Percentiles rank a stretch among this genome's conserved stretches.
Conservation (phyloP, 1,284 basidiomycete species). For the Marasmius oreades region DNA sequence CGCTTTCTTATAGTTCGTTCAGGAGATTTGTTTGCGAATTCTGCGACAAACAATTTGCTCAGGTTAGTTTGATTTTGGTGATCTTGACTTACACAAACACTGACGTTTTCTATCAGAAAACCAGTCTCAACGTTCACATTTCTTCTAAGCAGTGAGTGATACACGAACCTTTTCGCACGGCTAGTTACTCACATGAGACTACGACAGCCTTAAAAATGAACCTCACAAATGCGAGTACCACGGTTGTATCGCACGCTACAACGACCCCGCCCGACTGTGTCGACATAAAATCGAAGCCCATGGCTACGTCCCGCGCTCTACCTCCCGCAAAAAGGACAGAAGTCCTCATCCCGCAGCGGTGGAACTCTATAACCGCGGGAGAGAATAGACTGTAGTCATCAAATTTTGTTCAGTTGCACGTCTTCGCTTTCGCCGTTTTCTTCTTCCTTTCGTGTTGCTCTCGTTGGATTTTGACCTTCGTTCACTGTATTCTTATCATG, state of each 20-base stretch:
- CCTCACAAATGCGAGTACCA: slow-evolving; percentile 52
- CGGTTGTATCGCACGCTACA: slow-evolving; percentile 49
- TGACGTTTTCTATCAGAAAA: slow-evolving; percentile 38
- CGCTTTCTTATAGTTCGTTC: slow-evolving; percentile 13
- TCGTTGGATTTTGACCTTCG: too few relatives aligned
- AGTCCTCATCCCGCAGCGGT: slow-evolving; percentile 15
- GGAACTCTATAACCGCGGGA: neutral
- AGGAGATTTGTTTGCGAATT: slow-evolving; percentile 54
- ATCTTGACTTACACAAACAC: neutral
- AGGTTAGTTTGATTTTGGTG: slow-evolving; percentile 20
- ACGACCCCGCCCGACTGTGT: slow-evolving; percentile 60
- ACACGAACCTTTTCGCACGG: slow-evolving; percentile 5
- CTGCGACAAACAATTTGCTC: slow-evolving; percentile 54
- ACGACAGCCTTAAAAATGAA: slow-evolving; percentile 46
- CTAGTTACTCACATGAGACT: slow-evolving; percentile 6
- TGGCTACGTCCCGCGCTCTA: slow-evolving; percentile 41
- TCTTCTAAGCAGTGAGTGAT: slow-evolving; percentile 52
- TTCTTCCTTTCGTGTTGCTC: too few relatives aligned
- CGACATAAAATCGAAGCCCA: slow-evolving; percentile 56
- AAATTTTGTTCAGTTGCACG: too few relatives aligned
- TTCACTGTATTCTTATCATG: too few relatives aligned
- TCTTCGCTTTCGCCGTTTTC: too few relatives aligned
- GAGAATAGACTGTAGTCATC: too few relatives aligned
- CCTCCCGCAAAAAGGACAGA: slow-evolving; percentile 15
- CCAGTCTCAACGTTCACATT: slow-evolving; percentile 55